phyloP scores from a whole-genome alignment of 2,329 filamentous ascomycete species.

The Nothopassalora personata region DNA sequence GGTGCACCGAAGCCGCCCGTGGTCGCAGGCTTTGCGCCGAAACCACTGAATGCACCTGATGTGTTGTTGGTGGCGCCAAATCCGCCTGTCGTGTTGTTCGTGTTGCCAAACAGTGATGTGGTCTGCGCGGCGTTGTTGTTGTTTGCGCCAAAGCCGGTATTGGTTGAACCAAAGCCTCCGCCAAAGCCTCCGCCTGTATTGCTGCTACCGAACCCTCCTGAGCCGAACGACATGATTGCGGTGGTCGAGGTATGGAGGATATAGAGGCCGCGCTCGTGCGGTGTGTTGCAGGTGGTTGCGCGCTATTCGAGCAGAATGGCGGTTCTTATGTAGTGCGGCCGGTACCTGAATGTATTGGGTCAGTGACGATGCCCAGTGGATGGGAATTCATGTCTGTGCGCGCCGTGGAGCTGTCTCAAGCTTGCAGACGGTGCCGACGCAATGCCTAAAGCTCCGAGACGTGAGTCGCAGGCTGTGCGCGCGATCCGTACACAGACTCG shows the following conservation, averaged over 20 bases:
- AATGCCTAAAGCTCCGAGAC: neutral
- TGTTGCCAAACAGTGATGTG: constrained; percentile 21
- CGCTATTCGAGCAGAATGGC: neutral
- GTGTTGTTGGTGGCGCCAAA: constrained; percentile 17
- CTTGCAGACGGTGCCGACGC: neutral
- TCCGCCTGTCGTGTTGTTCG: constrained; percentile 10
- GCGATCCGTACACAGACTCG: neutral
- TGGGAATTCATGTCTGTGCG: neutral
- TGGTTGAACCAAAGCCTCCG: constrained; percentile 6
- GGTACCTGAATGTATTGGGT: neutral
- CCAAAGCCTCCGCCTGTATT: constrained; percentile 25
- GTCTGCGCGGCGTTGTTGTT: constrained; percentile 19
- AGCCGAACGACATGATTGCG: constrained; percentile 20
- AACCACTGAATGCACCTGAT: constrained; percentile 9
- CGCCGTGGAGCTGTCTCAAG: neutral
- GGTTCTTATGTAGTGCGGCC: neutral
- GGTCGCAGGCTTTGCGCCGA: constrained; percentile 23
- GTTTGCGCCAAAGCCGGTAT: constrained; percentile 19
- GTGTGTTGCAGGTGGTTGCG: neutral
- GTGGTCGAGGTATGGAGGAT: neutral
- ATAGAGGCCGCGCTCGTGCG: neutral
- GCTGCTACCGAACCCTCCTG: constrained; percentile 11
- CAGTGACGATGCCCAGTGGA: neutral
- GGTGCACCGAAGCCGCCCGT: constrained; percentile 21
- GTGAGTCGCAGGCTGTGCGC: neutral